phyloP scores from a whole-genome alignment of 805 yeast species.

The Cyberlindnera petersonii region DNA sequence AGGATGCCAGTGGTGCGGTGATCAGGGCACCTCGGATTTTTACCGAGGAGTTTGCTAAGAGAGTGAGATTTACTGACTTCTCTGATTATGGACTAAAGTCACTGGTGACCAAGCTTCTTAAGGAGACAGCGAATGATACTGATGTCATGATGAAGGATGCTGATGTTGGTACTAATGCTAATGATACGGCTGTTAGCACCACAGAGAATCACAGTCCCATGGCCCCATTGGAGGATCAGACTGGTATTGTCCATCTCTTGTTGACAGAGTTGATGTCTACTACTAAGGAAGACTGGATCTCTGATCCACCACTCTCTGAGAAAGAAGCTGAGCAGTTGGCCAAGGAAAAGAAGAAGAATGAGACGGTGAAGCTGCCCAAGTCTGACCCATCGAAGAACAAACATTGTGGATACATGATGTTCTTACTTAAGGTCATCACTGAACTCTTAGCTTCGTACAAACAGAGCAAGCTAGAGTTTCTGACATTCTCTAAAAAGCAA shows the following conservation, averaged over 20 bases:
- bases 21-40: slow-evolving; percentile 47
- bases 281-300: slow-evolving; percentile 37
- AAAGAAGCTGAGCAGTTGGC: slow-evolving; percentile 30
- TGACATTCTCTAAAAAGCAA: slow-evolving; percentile 66
- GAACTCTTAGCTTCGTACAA: slow-evolving; percentile 78
- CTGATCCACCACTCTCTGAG: slow-evolving; percentile 32
- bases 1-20: slow-evolving; percentile 45
- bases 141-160: slow-evolving; percentile 25
- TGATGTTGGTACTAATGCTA: neutral
- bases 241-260: slow-evolving; percentile 62
- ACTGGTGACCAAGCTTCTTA: slow-evolving; percentile 22
- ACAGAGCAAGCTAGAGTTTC: slow-evolving; percentile 74
- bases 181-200: neutral
- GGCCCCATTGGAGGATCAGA: slow-evolving; percentile 25
- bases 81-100: slow-evolving; percentile 33
- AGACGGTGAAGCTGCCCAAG: slow-evolving; percentile 26
- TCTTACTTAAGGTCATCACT: slow-evolving; percentile 59
- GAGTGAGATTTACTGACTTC: slow-evolving; percentile 42
- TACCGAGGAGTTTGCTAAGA: slow-evolving; percentile 40
- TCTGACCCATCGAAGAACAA: slow-evolving; percentile 45
- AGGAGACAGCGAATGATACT: slow-evolving; percentile 19
- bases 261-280: slow-evolving; percentile 61
- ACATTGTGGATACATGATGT: slow-evolving; percentile 62
- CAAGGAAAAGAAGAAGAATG: slow-evolving; percentile 25
- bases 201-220: slow-evolving; percentile 7